Base-by-base conservation (phyloP, 129 eudicot genomes). In the Lactuca sativa region DNA sequence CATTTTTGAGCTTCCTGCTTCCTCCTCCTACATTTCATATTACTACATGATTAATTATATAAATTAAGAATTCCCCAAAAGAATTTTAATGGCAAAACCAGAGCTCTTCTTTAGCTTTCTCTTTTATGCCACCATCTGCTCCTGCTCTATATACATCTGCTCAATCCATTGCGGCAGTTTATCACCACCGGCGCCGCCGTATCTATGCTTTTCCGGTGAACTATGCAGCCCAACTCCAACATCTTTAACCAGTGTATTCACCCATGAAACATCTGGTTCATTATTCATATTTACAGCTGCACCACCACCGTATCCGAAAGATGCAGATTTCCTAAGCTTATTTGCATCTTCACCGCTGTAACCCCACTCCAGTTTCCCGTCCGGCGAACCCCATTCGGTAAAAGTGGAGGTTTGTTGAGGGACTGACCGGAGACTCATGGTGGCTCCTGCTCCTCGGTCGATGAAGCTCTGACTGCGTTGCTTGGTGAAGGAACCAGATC, bases 61-160 rank as follows among this genome's bases (percentile, higher is more conserved):
- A 59, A 44, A 71, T 56, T 71, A 31, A 54, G 6, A 7, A 70
- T 38, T 41, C 41, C 74, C 11, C 9, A 47, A 70, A 74, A 74
- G 66, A 74, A 74, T 64, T 64, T 15, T 11, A 30, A 64, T 74
- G 65, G 72, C 78, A 41, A 55, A 64, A 10, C 56, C 47, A 54
- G 62, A 73, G 70, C 63, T 53, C 8, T 14, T 31, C 12, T 34
- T 37, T 68, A 73, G 70, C 77, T 36, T 52, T 18, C 17, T 44
- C 34, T 33, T 72, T 82, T 67, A 86, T 56, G 89, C 92, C 83
- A 88, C 90, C 78, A 91, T 76, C 86, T 88, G 97, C 72, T 91
- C 97, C 73, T 88, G 97, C 55, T 88, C 96, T 80, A 82, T 86
- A 70, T 91, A 88, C 90, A 91, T 61, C 74, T 91, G 92, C 75